phyloP scores from a whole-genome alignment of 495 filamentous ascomycete genomes.

The Penicillium coffeae region DNA sequence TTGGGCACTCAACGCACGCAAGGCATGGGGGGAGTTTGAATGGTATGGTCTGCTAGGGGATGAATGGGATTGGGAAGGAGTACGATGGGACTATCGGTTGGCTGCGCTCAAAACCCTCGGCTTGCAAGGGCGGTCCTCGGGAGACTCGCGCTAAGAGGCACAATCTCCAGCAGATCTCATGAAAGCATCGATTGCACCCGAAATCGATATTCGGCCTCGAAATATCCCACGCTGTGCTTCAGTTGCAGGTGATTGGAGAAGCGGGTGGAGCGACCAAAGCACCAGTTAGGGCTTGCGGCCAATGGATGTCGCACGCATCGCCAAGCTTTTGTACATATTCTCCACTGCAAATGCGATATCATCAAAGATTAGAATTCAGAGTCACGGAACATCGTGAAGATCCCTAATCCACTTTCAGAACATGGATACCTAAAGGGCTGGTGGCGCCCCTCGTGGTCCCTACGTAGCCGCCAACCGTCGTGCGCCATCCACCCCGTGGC shows the following conservation, averaged over 20 bases:
- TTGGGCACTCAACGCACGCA: slow-evolving; percentile 60
- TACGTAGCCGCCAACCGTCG: not conserved
- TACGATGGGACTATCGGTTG: slow-evolving; percentile 50
- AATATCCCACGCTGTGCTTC: slow-evolving; percentile 4
- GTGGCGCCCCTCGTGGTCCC: not conserved
- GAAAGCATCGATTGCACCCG: not conserved
- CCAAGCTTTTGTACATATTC: slow-evolving; percentile 14
- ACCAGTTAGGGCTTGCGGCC: not conserved
- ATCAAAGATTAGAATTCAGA: not conserved
- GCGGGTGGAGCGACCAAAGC: slow-evolving; percentile 2
- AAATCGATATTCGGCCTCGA: slow-evolving; percentile 1
- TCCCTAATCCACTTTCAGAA: not conserved
- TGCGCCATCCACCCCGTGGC: not conserved
- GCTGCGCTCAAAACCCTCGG: slow-evolving; percentile 44
- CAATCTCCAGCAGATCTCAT: not conserved
- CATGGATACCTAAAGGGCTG: not conserved
- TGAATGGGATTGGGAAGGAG: slow-evolving; percentile 52
- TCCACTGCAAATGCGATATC: not conserved
- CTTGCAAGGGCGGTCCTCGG: slow-evolving; percentile 19
- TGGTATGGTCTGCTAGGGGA: slow-evolving; percentile 53
- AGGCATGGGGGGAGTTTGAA: slow-evolving; percentile 49
- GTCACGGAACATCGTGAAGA: not conserved
- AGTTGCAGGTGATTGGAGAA: not conserved
- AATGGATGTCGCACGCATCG: slow-evolving; percentile 1
- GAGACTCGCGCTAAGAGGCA: not conserved